Base-by-base conservation (phyloP, 768 basidiomycete species). In the Tricholomella constricta region DNA sequence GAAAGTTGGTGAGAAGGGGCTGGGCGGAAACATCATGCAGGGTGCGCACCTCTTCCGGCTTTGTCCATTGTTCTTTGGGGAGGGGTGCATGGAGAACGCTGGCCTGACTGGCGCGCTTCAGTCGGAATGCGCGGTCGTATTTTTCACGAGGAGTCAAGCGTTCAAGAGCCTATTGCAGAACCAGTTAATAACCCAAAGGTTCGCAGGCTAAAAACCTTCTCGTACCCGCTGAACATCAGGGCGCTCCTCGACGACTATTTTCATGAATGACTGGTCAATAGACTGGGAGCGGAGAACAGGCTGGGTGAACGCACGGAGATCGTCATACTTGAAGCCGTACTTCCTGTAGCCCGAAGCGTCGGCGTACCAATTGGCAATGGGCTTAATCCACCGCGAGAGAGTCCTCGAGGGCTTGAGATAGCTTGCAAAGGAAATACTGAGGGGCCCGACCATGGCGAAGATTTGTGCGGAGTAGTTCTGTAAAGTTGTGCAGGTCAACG, bases 241-340 rank as follows among this genome's bases (percentile, higher is more conserved):
- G 54, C 82, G 80, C 71, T 95, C 94, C 69, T 93, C 91, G 48
- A 87, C 74, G 57, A 96, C 88, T 84, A 58, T 51, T 37, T 37
- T 45, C 14, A 59, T 35, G 23, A 46, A 43, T 32, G 51, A 48
- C 19, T 47, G 34, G 23, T 43, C n/a, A 60, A 47, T 51, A 49
- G 45, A 45, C 22, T 46, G n/a, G 42, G 48, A 45, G 51, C 9
- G 37, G 23, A 51, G 48, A 43, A 51, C 51, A 61, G 35, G 58
- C 48, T 51, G 32, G 54, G 48, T 50, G 8, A 23, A 82, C 91
- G 71, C 61, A 94, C 91, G 77, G 65, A 99, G 83, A 80, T 99
- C 96, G 70, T 99, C 96, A 69, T 97, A 95, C 65, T 81, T 85
- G 73, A 98, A 83, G 60, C 96, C 96, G 65, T 91, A 79, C 65